These are phyloP conservation scores for Cucumis melo DNA, from an alignment of 306 rosid species.

Conservation along the genomic window DNA sequence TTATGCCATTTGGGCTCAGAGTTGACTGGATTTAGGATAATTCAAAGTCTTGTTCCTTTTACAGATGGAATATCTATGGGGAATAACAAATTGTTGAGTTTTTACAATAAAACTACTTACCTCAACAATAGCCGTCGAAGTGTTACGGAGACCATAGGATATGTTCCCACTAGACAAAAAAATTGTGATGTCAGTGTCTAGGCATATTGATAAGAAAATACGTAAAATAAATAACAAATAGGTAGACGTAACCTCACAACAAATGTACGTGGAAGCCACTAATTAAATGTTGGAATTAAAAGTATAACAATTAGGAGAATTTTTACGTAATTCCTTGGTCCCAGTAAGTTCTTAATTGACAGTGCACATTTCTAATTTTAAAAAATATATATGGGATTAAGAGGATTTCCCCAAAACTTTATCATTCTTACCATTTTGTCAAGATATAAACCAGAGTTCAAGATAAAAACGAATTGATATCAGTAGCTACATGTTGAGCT, in stretches of 20 bases:
- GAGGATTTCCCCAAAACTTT: background rate
- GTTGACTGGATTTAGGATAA: background rate
- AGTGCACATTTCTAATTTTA: background rate
- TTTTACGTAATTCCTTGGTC: background rate
- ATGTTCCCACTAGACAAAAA: slow-evolving; percentile 58
- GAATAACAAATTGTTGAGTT: background rate
- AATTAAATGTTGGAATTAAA: background rate
- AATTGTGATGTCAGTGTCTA: slow-evolving; percentile 1
- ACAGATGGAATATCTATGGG: background rate
- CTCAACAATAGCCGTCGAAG: slow-evolving; percentile 48
- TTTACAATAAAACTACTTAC: slow-evolving; percentile 20
- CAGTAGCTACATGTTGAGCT: background rate
- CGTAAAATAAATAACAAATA: background rate
- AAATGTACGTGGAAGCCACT: background rate
- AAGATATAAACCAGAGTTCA: background rate
- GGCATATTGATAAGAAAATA: slow-evolving; percentile 3
- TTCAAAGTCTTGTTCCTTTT: background rate
- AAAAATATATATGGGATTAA: background rate
- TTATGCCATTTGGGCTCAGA: background rate
- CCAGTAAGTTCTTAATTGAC: background rate
- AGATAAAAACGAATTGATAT: background rate
- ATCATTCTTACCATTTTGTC: background rate
- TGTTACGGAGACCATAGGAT: slow-evolving; percentile 75
- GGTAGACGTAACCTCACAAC: background rate
- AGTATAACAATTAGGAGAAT: background rate